Evolutionary conservation across 2,329 filamentous ascomycete genomes (phyloP), one percentile per base, ranked within the genome.

Genomic region (Fusarium luffae): DNA sequence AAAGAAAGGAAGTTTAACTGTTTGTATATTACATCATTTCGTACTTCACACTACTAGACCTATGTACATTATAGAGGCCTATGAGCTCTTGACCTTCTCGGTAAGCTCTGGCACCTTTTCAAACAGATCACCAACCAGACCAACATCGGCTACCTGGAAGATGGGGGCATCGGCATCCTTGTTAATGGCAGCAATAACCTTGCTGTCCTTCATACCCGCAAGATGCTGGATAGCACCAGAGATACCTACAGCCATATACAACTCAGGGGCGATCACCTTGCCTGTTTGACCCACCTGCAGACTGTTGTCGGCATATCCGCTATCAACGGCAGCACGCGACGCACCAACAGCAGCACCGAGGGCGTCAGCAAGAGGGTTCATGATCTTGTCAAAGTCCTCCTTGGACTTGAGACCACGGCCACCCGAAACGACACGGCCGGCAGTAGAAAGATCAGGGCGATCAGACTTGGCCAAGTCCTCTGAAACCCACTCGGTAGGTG

Each of bases 201-300:
- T 99, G 85, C 94, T 98, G 79, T 99, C 96, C 88, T 99, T 99
- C 96, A 99, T 99, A 78, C 96, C 96, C 32, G 96, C 96, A 82
- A 99, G 82, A 85, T 99, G 96, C 83, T 99, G 96, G 74, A 99
- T 99, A 23, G 96, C 96, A 56, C 96, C 96, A 11, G 93, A 97
- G 75, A 99, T 98, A 77, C 96, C 96, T 14, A 95, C 94, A 56
- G 94, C 97, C 73, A 99, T 87, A 79, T 99, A 99, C 66, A 99
- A 85, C 81, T 99, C 91, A 63, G 96, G 96, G 48, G 96, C 96
- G 57, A 99, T 95, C 68, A 98, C 97, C 88, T 99, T 99, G 77
- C 96, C 96, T 16, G 96, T 99, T 86, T 99, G 96, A 47, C 96
- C 96, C 71, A 99, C 95, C 83, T 99, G 96, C 74, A 99, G 84